phyloP scores from a whole-genome alignment of 2,329 filamentous ascomycete genomes.

The Colletotrichum lindemuthianum region DNA sequence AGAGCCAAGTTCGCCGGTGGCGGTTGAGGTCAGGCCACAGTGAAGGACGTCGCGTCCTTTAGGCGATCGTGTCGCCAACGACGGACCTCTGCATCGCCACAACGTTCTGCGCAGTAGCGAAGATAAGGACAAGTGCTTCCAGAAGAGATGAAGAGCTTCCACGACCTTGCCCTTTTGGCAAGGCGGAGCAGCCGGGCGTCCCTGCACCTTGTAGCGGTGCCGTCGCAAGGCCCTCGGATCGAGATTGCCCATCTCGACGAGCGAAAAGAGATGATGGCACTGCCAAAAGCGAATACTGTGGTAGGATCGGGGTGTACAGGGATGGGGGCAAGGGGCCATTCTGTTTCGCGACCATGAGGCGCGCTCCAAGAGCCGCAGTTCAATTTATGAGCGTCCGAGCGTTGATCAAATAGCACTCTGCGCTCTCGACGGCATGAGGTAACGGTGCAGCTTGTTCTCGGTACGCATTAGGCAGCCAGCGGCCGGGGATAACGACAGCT shows the following conservation, averaged over 20 bases:
- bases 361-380: constrained; percentile 19
- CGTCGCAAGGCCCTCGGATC: constrained; percentile 26
- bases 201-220: constrained; percentile 24
- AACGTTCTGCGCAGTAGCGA: background rate
- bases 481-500: constrained; percentile 6
- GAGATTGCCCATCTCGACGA: constrained; percentile 23
- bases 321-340: constrained; percentile 18
- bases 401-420: constrained; percentile 33
- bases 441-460: constrained; percentile 11
- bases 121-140: constrained; percentile 14
- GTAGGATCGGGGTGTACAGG: constrained; percentile 3
- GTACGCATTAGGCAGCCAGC: too few relatives aligned
- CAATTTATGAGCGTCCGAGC: constrained; percentile 33
- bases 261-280: constrained; percentile 17
- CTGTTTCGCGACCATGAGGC: constrained; percentile 33
- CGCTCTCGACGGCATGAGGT: constrained; percentile 6
- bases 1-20: too few relatives aligned
- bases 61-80: too few relatives aligned
- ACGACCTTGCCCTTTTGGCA: constrained; percentile 28
- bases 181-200: constrained; percentile 28
- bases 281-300: constrained; percentile 11
- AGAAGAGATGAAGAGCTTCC: constrained; percentile 32
- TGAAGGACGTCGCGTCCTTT: too few relatives aligned
- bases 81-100: constrained; percentile 7
- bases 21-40: too few relatives aligned